Evolutionary conservation across 2,329 filamentous ascomycete genomes (phyloP), one percentile per base, ranked within the genome.

Genomic region (Cryphonectria parasitica): DNA sequence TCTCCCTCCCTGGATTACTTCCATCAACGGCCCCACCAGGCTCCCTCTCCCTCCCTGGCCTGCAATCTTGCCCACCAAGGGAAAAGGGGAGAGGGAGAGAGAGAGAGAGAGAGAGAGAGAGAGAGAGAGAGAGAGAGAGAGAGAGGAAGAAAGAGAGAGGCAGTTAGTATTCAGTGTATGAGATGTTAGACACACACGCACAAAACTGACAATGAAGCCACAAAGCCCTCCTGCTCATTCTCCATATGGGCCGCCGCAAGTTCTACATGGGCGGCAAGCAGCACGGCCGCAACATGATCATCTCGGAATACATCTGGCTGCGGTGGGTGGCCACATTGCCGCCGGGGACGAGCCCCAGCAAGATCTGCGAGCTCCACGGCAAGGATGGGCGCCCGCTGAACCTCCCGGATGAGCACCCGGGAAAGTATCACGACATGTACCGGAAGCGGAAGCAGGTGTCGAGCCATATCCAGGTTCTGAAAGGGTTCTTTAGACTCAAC

Each of bases 401-500:
- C 75, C 7, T 77, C 78, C 67, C 75, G 74, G 22, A 77, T 77
- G 75, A 79, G 78, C 22, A 82, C 83, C 75, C 77, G 0, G 67
- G 70, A 43, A 69, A 71, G 60, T 71, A 64, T 39, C 71, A 72
- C 43, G 61, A 64, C 19, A 71, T 70, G 71, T 72, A 68, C 68
- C 77, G 73, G 77, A 84, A 73, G 76, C 83, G 88, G 69, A 92
- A 92, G 78, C 89, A 91, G 75, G 88, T 92, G 6, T 91, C 89
- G 2, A 91, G 89, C 76, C 90, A 92, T 76, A 91, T 92, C 76
- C 90, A 92, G 77, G 90, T 92, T 19, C 81, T 91, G 69, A 91
- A 91, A 81, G 88, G 87, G 66, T 90, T 91, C 77, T 88, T 92
- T 74, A 84, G 85, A 69, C 85, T 87, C 68, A 83, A 91, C 73